Percentiles rank a stretch among this genome's conserved stretches.
Evolutionary conservation across 805 yeast genomes (phyloP).

Genomic region (Saccharomycopsis babjevae): DNA sequence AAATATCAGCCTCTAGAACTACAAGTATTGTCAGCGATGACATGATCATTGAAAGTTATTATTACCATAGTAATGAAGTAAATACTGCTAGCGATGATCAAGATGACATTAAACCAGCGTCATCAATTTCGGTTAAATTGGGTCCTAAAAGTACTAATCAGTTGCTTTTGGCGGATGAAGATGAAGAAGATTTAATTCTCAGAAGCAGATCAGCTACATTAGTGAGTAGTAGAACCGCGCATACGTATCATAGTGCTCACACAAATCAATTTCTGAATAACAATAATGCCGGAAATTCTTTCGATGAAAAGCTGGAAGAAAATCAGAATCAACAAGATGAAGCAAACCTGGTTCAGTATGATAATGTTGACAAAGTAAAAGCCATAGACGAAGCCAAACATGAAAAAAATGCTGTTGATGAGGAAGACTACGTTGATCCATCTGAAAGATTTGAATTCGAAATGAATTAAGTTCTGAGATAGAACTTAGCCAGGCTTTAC

Average conservation of each 20-base stretch:
- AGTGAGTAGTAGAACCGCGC: background rate
- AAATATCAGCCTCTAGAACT: background rate
- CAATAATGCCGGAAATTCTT: background rate
- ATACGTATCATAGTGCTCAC: background rate
- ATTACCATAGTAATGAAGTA: background rate
- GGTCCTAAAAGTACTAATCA: background rate
- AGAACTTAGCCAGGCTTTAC: background rate
- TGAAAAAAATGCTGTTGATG: no score
- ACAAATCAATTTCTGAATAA: background rate
- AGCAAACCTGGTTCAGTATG: background rate
- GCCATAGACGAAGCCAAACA: background rate
- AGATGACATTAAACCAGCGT: background rate
- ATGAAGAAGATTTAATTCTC: background rate
- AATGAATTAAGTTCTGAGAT: background rate
- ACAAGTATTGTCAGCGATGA: background rate
- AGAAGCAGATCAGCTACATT: background rate
- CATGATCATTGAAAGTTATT: background rate
- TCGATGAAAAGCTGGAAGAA: background rate
- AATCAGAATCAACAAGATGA: background rate
- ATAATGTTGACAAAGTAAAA: background rate
- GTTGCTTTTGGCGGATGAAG: background rate
- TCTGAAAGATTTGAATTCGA: slow-evolving; percentile 6
- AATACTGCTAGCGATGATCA: background rate
- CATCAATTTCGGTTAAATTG: background rate
- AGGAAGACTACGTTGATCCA: background rate